Evolutionary conservation across 1,284 basidiomycete genomes (phyloP), one percentile per base, ranked within the genome.

Genomic region (Naganishia liquefaciens): DNA sequence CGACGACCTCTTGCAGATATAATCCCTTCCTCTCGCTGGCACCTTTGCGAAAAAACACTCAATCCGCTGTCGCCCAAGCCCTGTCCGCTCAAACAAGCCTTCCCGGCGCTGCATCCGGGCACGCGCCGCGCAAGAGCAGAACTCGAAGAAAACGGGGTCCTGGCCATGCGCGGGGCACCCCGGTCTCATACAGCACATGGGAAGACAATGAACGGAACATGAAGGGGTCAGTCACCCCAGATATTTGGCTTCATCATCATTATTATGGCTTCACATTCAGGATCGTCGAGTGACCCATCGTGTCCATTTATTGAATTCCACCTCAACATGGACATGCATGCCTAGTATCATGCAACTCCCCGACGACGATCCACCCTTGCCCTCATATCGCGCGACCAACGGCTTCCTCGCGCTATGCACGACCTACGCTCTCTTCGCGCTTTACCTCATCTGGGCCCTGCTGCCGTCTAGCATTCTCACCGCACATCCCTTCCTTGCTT

Each of bases 341-440:
- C 33, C 33, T 37, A 5, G 43, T 23, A 10, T 23, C 47, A 21
- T 49, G 21, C 10, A 5, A 2, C 47, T 11, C 47, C 1, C 47
- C 47, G 25, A n/a, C 19, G 21, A 49, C 19, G 21, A 49, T 7
- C 39, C 54, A 10, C 42, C 42, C 21, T 33, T 60, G 13, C 55
- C 55, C 21, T 60, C 55, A 27, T 49, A 17, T 4, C 44, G 55
- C 44, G 46, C 55, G 13, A 60, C 55, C 27, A 65, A 65, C 51
- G 63, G 63, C 17, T 65, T 65, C 42, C 57, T 65, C 25, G 55
- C 63, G 15, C n/a, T 65, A 46, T 60, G 47, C 40, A 51, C 55
- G 4, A 60, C 63, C 7, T 65, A 60, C 50, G 28, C 37, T 13
- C 47, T 28, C 13, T 65, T 65, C 51, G 19, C 27, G 23, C 23